Conservation (phyloP, 2,329 filamentous ascomycete species). For the Cladophialophora psammophila region DNA sequence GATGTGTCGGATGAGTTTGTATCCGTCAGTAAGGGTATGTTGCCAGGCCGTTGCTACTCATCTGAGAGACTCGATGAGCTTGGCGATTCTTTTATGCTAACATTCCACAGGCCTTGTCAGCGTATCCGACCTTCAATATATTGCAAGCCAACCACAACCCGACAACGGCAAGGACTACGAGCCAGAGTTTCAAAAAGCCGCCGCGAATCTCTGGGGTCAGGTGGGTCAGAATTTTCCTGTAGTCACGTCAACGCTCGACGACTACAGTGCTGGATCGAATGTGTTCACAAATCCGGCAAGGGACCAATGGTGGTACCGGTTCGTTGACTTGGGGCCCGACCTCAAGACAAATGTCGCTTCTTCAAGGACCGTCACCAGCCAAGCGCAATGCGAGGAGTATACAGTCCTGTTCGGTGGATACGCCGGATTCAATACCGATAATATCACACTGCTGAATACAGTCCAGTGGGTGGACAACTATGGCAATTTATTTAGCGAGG, state of each 20-base stretch:
- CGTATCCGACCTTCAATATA: slow-evolving; percentile 27
- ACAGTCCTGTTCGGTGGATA: slow-evolving; percentile 24
- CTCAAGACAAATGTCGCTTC: neutral
- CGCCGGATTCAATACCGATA: slow-evolving; percentile 21
- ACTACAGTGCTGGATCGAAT: neutral
- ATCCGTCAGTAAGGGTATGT: slow-evolving; percentile 15
- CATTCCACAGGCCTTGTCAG: slow-evolving; percentile 15
- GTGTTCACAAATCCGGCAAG: slow-evolving; percentile 56
- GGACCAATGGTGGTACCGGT: slow-evolving; percentile 19
- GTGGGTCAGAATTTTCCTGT: slow-evolving; percentile 28
- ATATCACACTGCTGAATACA: neutral
- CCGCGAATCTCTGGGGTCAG: slow-evolving; percentile 33
- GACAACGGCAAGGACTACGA: slow-evolving; percentile 15
- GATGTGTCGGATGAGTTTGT: slow-evolving; percentile 26
- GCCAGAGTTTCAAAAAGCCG: slow-evolving; percentile 18
- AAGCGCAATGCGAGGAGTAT: slow-evolving; percentile 26
- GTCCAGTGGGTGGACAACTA: slow-evolving; percentile 21
- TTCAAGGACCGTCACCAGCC: slow-evolving; percentile 21
- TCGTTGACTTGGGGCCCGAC: slow-evolving; percentile 22
- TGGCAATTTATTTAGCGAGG: slow-evolving; percentile 5
- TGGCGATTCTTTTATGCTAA: neutral
- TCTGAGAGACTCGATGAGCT: neutral
- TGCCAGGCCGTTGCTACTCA: neutral
- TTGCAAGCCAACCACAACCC: slow-evolving; percentile 6
- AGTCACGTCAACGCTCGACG: slow-evolving; percentile 47